Conservation (phyloP, 495 filamentous ascomycete species). For the Podospora bellae-mahoneyi region DNA sequence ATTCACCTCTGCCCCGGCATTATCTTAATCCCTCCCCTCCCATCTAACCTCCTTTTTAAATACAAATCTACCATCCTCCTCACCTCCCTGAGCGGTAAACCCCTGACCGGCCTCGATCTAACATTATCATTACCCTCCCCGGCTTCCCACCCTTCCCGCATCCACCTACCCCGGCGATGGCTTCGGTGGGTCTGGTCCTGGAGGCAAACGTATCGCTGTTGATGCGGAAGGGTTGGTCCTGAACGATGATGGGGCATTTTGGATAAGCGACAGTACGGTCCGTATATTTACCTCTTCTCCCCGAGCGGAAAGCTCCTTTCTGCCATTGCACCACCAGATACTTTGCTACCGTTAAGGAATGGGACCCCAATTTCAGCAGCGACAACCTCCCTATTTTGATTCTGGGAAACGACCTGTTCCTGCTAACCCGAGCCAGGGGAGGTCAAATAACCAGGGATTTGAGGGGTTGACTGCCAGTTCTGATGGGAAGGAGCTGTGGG, state of each 20-base stretch:
- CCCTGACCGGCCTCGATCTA: constrained; percentile 66
- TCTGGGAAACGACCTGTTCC: constrained; percentile 36
- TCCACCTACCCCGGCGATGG: constrained; percentile 69
- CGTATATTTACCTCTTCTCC: constrained; percentile 66
- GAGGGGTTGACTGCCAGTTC: constrained; percentile 65
- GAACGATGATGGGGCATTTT: constrained; percentile 61
- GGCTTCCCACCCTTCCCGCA: constrained; percentile 64
- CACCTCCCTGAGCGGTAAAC: constrained; percentile 61
- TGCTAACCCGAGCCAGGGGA: constrained; percentile 58
- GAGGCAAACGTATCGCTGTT: constrained; percentile 59
- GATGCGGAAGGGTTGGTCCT: constrained; percentile 74
- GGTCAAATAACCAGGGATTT: constrained; percentile 70
- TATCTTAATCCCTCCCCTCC: constrained; percentile 56
- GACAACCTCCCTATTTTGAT: constrained; percentile 61
- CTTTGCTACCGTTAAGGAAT: constrained; percentile 65
- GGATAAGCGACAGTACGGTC: constrained; percentile 78
- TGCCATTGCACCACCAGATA: constrained; percentile 65
- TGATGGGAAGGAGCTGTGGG: constrained; percentile 63
- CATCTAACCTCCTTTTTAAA: constrained; percentile 60
- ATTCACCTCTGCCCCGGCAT: constrained; percentile 43
- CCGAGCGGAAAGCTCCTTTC: constrained; percentile 55
- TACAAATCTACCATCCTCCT: constrained; percentile 70
- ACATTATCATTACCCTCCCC: constrained; percentile 52
- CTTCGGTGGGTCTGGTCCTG: constrained; percentile 56
- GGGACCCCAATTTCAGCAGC: constrained; percentile 34